Evolutionary conservation across 2,329 filamentous ascomycete species (phyloP).

Genomic region (Fusarium kyushuense): DNA sequence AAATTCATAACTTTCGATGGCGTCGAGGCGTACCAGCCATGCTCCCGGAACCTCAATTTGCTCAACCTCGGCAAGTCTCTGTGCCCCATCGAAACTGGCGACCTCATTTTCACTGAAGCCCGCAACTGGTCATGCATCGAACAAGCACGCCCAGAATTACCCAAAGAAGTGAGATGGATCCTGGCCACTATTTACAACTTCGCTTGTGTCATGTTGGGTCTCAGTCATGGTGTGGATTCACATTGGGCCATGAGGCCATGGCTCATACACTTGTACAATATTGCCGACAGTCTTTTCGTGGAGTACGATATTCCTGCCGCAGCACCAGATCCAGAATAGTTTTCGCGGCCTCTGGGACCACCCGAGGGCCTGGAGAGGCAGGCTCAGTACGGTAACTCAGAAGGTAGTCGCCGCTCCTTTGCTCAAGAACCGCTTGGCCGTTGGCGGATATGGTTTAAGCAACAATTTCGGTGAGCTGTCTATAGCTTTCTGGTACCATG

Average conservation of each 20-base stretch:
- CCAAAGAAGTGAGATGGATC: conserved; percentile 51
- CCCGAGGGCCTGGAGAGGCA: too few species aligned
- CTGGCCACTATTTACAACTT: conserved; percentile 51
- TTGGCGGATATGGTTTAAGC: neutral
- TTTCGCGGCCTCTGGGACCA: conserved; percentile 28
- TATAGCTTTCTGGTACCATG: neutral
- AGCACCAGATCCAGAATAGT: conserved; percentile 48
- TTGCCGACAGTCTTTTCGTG: conserved; percentile 45
- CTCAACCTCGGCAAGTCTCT: conserved; percentile 43
- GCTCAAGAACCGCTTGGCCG: neutral
- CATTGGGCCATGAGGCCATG: conserved; percentile 47
- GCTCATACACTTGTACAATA: conserved; percentile 48
- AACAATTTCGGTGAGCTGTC: neutral
- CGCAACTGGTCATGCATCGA: conserved; percentile 51
- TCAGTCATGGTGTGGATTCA: conserved; percentile 19
- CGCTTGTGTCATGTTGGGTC: conserved; percentile 46
- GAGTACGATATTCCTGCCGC: conserved; percentile 22
- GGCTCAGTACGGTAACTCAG: too few species aligned
- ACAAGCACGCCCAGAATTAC: conserved; percentile 42
- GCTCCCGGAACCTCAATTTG: conserved; percentile 39
- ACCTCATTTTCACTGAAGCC: conserved; percentile 47
- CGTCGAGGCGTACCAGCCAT: conserved; percentile 49
- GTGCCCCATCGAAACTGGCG: conserved; percentile 36
- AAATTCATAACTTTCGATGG: conserved; percentile 48
- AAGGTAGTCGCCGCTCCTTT: too few species aligned